Conservation (phyloP, 768 basidiomycete species). For the Tulasnella sp. region DNA sequence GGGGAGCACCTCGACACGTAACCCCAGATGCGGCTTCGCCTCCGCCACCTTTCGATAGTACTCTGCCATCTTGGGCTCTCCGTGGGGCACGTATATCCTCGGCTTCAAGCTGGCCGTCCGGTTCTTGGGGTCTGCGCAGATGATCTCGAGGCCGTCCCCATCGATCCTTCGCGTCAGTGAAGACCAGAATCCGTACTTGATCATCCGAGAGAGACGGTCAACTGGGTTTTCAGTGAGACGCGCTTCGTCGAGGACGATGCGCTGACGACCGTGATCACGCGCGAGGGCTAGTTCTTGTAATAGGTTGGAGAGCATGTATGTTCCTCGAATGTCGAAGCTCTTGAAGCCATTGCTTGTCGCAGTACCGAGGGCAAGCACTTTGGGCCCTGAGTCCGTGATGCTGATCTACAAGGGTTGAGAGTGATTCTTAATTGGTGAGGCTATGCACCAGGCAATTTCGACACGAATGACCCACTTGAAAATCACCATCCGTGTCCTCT, state of each 20-base stretch:
- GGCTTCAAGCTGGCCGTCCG: conserved; percentile 82
- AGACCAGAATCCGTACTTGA: conserved; percentile 96
- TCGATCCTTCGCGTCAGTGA: conserved; percentile 93
- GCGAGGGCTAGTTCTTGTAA: conserved; percentile 98
- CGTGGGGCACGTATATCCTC: conserved; percentile 88
- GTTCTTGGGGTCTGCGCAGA: conserved; percentile 97
- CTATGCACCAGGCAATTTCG: no score
- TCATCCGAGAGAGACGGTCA: conserved; percentile 93
- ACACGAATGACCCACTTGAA: conserved; percentile 63
- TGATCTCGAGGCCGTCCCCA: conserved; percentile 92
- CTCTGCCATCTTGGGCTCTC: conserved; percentile 87
- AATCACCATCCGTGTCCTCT: conserved; percentile 94
- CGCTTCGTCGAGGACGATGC: conserved; percentile 98
- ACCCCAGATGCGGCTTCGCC: conserved; percentile 86
- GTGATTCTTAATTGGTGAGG: not conserved
- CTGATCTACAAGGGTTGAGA: conserved; percentile 47
- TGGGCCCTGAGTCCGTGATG: conserved; percentile 91
- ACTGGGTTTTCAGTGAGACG: conserved; percentile 96
- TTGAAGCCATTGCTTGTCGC: conserved; percentile 98
- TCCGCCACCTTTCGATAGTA: conserved; percentile 87
- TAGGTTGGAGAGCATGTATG: conserved; percentile 98
- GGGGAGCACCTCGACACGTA: conserved; percentile 88
- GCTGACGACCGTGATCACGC: conserved; percentile 86
- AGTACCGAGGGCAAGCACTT: conserved; percentile 90
- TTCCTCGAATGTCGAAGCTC: conserved; percentile 92